phyloP scores from a whole-genome alignment of 1,284 basidiomycete species.

The Puccinia triticina region DNA sequence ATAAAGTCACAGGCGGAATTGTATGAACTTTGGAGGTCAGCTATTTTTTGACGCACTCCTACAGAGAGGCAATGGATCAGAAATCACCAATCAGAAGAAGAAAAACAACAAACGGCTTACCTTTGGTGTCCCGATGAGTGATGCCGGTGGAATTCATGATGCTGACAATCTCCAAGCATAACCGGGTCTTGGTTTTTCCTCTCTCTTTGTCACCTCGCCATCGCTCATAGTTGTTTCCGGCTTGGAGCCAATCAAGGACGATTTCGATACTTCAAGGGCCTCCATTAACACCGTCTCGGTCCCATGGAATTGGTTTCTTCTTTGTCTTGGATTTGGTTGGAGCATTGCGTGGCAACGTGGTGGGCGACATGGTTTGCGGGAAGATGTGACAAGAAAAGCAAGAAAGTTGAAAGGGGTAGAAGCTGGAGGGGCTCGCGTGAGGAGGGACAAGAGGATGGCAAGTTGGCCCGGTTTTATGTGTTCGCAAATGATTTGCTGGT shows the following conservation, averaged over 20 bases:
- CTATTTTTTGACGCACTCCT: constrained; percentile 20
- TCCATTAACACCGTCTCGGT: too few relatives aligned
- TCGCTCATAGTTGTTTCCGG: constrained; percentile 8
- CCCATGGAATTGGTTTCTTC: not conserved
- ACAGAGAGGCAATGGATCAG: not conserved
- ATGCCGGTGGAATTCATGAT: not conserved
- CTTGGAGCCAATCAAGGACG: not conserved
- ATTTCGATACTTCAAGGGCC: not conserved
- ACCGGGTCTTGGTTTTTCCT: not conserved
- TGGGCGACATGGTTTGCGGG: too few relatives aligned
- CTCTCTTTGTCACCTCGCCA: not conserved
- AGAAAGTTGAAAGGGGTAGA: too few relatives aligned
- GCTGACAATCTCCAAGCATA: not conserved
- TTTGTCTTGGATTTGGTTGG: not conserved
- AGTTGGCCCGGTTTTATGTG: too few relatives aligned
- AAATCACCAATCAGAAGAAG: not conserved
- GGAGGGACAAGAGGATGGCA: too few relatives aligned
- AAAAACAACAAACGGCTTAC: not conserved
- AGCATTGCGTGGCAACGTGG: not conserved
- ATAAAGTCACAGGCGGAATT: not conserved
- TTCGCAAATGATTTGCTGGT: too few relatives aligned
- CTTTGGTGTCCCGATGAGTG: constrained; percentile 3
- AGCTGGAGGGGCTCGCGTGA: too few relatives aligned
- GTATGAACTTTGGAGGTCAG: constrained; percentile 6
- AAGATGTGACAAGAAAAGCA: too few relatives aligned